Conservation (phyloP, 306 rosid genomes). For the Fragaria nilgerrensis region DNA sequence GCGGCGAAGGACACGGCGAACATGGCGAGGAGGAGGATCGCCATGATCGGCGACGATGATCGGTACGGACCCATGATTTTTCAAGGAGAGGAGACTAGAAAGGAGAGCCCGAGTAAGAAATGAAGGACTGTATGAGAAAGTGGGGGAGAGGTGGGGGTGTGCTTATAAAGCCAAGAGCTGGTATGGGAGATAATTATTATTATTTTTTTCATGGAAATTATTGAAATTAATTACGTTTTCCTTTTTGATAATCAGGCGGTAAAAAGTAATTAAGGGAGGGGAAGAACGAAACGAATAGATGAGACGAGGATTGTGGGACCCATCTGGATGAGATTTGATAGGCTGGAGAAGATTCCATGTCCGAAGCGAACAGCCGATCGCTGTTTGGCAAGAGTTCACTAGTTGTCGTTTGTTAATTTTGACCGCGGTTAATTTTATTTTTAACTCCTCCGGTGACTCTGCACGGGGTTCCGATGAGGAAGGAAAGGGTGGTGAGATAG, state of each 20-base stretch:
- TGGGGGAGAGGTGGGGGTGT: constrained; percentile 22
- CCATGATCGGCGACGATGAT: constrained; percentile 30
- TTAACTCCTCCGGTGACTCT: background rate
- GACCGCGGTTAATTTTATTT: background rate
- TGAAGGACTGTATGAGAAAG: constrained; percentile 9
- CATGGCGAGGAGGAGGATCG: constrained; percentile 30
- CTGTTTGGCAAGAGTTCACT: background rate
- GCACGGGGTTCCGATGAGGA: background rate
- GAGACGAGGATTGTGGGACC: background rate
- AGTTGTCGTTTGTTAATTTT: background rate
- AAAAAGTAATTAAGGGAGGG: background rate
- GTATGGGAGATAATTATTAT: too few species aligned
- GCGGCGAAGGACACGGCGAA: constrained; percentile 51
- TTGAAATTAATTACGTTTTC: background rate
- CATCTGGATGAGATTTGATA: constrained; percentile 11
- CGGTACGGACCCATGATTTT: constrained; percentile 43
- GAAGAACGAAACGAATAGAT: background rate
- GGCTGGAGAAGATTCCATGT: background rate
- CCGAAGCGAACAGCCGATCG: background rate
- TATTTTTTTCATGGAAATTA: background rate
- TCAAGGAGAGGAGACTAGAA: too few species aligned
- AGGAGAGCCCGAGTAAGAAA: background rate
- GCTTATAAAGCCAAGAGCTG: constrained; percentile 35
- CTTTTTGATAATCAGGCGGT: background rate
- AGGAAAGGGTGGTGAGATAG: background rate